Evolutionary conservation across 495 filamentous ascomycete species (phyloP).

Genomic region (Podospora pseudoanserina): DNA sequence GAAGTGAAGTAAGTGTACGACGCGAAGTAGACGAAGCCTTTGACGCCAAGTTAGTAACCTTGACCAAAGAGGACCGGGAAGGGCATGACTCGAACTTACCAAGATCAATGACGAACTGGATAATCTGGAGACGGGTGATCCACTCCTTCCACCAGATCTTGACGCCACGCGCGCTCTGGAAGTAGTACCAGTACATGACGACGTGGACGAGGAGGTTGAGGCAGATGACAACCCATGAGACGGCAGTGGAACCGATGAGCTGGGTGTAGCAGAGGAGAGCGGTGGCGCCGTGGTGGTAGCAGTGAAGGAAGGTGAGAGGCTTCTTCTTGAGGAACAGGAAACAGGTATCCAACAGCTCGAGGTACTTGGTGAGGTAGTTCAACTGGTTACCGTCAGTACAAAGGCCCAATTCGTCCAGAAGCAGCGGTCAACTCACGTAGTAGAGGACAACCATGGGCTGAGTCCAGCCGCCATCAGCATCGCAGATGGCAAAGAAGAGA

Average conservation of each 20-base stretch:
- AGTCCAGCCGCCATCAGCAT: conserved; percentile 71
- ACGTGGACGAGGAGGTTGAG: conserved; percentile 77
- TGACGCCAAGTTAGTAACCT: conserved; percentile 34
- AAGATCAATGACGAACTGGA: conserved; percentile 76
- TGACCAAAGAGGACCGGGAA: neutral
- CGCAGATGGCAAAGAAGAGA: conserved; percentile 70
- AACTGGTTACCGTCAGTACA: conserved; percentile 51
- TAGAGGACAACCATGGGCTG: conserved; percentile 71
- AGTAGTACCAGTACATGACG: conserved; percentile 77
- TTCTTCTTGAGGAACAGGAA: conserved; percentile 88
- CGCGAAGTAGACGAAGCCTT: conserved; percentile 84
- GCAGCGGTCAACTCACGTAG: conserved; percentile 56
- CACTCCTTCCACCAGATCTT: conserved; percentile 89
- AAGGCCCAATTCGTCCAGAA: neutral
- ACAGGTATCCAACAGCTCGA: conserved; percentile 75
- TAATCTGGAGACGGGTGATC: conserved; percentile 82
- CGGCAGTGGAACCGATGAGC: conserved; percentile 71
- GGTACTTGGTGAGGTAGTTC: conserved; percentile 81
- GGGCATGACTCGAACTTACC: conserved; percentile 46
- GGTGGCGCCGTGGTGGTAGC: conserved; percentile 79
- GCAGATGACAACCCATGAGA: conserved; percentile 73
- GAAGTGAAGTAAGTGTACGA: conserved; percentile 93
- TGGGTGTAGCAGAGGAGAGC: conserved; percentile 84
- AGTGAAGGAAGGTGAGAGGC: conserved; percentile 82
- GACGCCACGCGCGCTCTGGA: conserved; percentile 78